Conservation (phyloP, 2,329 filamentous ascomycete genomes). For the Curvularia hawaiiensis region DNA sequence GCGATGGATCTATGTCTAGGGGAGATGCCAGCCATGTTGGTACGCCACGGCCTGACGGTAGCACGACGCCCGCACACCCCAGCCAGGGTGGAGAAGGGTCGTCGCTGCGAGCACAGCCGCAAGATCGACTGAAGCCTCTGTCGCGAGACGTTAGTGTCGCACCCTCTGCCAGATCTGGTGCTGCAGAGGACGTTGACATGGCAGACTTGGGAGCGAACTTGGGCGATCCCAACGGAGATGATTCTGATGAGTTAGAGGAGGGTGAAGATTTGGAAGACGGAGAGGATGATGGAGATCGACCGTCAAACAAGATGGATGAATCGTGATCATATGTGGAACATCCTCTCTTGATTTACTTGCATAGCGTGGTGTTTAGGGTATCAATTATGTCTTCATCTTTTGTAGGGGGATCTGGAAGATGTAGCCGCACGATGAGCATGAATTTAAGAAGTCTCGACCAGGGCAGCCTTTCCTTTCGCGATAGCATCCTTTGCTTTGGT, state of each 20-base stretch:
- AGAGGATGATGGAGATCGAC: constrained; percentile 33
- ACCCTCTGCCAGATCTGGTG: constrained; percentile 32
- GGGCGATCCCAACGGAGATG: constrained; percentile 33
- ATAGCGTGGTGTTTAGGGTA: constrained; percentile 43
- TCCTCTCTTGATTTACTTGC: constrained; percentile 23
- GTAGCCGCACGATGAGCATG: not conserved
- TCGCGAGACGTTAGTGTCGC: constrained; percentile 36
- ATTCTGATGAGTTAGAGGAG: constrained; percentile 42
- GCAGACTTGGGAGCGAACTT: constrained; percentile 31
- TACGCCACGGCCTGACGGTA: constrained; percentile 52
- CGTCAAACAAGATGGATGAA: constrained; percentile 37
- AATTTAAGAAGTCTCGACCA: constrained; percentile 40
- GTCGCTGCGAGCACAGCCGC: constrained; percentile 38
- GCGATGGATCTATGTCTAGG: constrained; percentile 46
- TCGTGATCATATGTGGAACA: constrained; percentile 22
- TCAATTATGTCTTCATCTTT: constrained; percentile 16
- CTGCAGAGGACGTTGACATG: constrained; percentile 40
- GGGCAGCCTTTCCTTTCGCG: constrained; percentile 47
- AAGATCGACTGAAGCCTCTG: constrained; percentile 40
- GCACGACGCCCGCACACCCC: constrained; percentile 48
- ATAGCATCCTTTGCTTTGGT: constrained; percentile 52
- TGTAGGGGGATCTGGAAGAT: constrained; percentile 1
- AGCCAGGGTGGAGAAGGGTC: constrained; percentile 38
- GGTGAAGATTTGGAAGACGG: constrained; percentile 41
- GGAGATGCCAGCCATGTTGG: constrained; percentile 50